Conservation (phyloP, 306 rosid genomes). For the Lotus japonicus region DNA sequence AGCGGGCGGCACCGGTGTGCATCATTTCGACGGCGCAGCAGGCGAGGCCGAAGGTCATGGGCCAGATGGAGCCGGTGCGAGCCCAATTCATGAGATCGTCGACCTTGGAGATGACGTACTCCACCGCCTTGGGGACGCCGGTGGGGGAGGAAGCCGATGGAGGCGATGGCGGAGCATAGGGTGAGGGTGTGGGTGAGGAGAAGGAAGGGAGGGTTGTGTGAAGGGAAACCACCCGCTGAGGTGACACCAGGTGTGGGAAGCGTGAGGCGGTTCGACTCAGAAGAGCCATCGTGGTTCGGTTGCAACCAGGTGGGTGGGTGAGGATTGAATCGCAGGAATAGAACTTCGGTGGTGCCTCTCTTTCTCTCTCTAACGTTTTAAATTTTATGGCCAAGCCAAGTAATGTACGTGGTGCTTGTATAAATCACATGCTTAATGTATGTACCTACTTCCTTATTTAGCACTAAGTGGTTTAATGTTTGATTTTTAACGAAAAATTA, state of each 20-base stretch:
- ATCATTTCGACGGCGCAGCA: conserved; percentile 99
- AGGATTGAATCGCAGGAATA: not conserved
- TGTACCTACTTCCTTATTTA: too few species aligned
- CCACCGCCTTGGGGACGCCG: conserved; percentile 77
- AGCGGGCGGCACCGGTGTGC: conserved; percentile 95
- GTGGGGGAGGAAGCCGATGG: conserved; percentile 57
- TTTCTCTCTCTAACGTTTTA: not conserved
- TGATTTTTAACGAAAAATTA: too few species aligned
- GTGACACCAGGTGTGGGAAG: conserved; percentile 38
- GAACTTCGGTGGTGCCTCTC: not conserved
- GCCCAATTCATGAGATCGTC: conserved; percentile 98
- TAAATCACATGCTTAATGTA: too few species aligned
- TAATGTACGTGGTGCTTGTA: too few species aligned
- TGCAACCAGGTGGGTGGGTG: too few species aligned
- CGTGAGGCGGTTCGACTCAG: conserved; percentile 50
- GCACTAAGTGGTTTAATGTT: too few species aligned
- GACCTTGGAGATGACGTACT: conserved; percentile 85
- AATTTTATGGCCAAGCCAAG: too few species aligned
- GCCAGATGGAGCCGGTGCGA: conserved; percentile 92
- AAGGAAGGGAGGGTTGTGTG: conserved; percentile 63
- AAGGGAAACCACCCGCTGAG: conserved; percentile 47
- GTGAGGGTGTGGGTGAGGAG: conserved; percentile 27
- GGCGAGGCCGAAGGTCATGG: conserved; percentile 96
- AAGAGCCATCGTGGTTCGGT: conserved; percentile 68
- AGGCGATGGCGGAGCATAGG: conserved; percentile 53